These are phyloP conservation scores for Glycine soja DNA, from an alignment of 306 rosid species.

Conservation along the genomic window DNA sequence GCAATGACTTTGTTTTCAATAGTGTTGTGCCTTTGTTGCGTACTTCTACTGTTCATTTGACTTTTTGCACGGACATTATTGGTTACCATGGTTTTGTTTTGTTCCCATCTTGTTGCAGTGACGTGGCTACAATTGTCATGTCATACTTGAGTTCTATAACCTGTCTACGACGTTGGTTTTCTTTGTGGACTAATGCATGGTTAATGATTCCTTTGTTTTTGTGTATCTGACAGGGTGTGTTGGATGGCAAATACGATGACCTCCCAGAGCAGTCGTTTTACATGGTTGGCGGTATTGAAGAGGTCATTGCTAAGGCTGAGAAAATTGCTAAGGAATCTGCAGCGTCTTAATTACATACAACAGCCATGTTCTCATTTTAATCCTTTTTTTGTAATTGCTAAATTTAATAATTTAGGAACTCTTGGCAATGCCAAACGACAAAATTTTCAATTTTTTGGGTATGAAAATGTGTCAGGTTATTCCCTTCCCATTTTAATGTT, in stretches of 20 bases:
- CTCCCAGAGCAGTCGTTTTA: conserved; percentile 91
- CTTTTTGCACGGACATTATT: background rate
- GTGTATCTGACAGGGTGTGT: conserved; percentile 71
- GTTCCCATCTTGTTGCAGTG: background rate
- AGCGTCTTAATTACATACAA: conserved; percentile 52
- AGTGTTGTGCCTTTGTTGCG: background rate
- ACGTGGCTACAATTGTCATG: background rate
- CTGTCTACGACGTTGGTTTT: background rate
- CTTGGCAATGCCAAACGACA: conserved; percentile 74
- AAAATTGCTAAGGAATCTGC: conserved; percentile 94
- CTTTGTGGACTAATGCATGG: conserved; percentile 3
- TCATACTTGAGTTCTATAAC: background rate
- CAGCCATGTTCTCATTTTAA: conserved; percentile 11
- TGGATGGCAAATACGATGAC: conserved; percentile 97
- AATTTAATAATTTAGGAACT: conserved; percentile 75
- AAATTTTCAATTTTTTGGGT: conserved; percentile 62
- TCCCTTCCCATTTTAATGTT: conserved; percentile 53
- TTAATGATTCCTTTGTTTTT: background rate
- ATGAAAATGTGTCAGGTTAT: conserved; percentile 52
- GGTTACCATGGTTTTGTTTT: background rate
- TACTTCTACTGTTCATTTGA: background rate
- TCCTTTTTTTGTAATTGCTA: conserved; percentile 61
- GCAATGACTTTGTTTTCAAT: background rate
- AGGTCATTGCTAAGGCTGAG: conserved; percentile 95
- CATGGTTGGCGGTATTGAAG: conserved; percentile 99